Evolutionary conservation across 2,329 filamentous ascomycete species (phyloP).

Genomic region (Colletotrichum navitas): DNA sequence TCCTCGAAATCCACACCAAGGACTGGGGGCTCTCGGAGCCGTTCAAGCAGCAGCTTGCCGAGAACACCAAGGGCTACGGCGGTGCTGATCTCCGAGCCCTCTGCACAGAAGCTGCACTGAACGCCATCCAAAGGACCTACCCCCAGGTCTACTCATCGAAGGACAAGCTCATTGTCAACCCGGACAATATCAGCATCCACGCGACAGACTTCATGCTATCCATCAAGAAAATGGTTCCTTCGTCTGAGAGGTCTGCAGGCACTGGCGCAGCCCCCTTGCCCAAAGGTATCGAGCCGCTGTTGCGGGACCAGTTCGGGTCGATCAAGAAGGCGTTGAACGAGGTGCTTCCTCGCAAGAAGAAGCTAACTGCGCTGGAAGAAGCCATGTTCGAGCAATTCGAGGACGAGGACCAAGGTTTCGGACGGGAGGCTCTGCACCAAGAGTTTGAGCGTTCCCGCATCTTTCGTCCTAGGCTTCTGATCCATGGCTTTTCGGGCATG

Average conservation of each 20-base stretch:
- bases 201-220: constrained; percentile 98
- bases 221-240: constrained; percentile 95
- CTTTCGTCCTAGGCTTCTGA: constrained; percentile 88
- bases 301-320: constrained; percentile 78
- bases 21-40: constrained; percentile 86
- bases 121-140: constrained; percentile 94
- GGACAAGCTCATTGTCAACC: constrained; percentile 90
- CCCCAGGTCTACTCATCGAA: constrained; percentile 95
- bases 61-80: constrained; percentile 94
- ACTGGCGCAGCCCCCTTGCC: constrained; percentile 87
- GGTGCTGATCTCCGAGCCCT: constrained; percentile 94
- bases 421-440: constrained; percentile 78
- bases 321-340: constrained; percentile 79
- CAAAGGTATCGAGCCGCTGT: constrained; percentile 82
- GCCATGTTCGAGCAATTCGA: constrained; percentile 91
- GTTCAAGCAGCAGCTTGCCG: constrained; percentile 87
- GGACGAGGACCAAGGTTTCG: constrained; percentile 86
- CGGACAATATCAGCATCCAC: constrained; percentile 84
- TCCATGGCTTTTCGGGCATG: constrained; percentile 88
- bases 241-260: constrained; percentile 89
- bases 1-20: constrained; percentile 94
- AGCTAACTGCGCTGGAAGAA: constrained; percentile 90
- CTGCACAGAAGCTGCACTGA: constrained; percentile 95
- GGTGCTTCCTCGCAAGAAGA: constrained; percentile 86
- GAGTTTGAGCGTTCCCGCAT: constrained; percentile 90